Conservation (phyloP, 2,329 filamentous ascomycete species). For the Geosmithia morbida region DNA sequence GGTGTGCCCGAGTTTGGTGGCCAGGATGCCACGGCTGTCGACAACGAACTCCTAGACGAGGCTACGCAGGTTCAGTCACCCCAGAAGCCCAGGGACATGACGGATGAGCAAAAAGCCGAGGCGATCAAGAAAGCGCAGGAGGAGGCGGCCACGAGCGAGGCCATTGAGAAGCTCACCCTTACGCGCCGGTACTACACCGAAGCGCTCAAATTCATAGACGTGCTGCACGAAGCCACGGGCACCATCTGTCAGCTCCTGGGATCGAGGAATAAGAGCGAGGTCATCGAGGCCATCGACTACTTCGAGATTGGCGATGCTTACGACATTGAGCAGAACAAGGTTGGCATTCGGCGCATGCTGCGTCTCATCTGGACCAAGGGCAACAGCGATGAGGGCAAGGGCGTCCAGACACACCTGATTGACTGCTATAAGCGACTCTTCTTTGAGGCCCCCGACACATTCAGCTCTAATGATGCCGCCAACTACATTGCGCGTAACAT, state of each 20-base stretch:
- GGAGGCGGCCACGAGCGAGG: slow-evolving; percentile 77
- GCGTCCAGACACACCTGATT: slow-evolving; percentile 90
- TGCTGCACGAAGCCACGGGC: slow-evolving; percentile 68
- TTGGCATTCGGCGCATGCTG: slow-evolving; percentile 89
- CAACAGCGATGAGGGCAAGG: slow-evolving; percentile 97
- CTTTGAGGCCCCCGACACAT: slow-evolving; percentile 85
- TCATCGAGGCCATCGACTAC: slow-evolving; percentile 98
- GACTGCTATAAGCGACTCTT: slow-evolving; percentile 94
- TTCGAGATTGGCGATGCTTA: slow-evolving; percentile 93
- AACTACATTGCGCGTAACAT: slow-evolving; percentile 97
- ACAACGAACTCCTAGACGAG: slow-evolving; percentile 71
- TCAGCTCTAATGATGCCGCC: slow-evolving; percentile 76
- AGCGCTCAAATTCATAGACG: slow-evolving; percentile 84
- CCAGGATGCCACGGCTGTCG: slow-evolving; percentile 57
- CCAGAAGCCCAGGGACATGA: slow-evolving; percentile 52
- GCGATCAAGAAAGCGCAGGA: slow-evolving; percentile 68
- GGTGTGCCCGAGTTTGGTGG: slow-evolving; percentile 48
- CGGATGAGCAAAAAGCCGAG: slow-evolving; percentile 61
- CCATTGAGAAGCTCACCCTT: slow-evolving; percentile 74
- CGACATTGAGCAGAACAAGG: slow-evolving; percentile 84
- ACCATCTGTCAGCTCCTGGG: slow-evolving; percentile 78
- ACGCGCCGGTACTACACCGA: slow-evolving; percentile 89
- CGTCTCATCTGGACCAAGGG: slow-evolving; percentile 98
- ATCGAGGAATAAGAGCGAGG: slow-evolving; percentile 94
- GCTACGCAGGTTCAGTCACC: slow-evolving; percentile 67